Base-by-base conservation (phyloP, 495 filamentous ascomycete genomes). In the Lophiotrema nucula region DNA sequence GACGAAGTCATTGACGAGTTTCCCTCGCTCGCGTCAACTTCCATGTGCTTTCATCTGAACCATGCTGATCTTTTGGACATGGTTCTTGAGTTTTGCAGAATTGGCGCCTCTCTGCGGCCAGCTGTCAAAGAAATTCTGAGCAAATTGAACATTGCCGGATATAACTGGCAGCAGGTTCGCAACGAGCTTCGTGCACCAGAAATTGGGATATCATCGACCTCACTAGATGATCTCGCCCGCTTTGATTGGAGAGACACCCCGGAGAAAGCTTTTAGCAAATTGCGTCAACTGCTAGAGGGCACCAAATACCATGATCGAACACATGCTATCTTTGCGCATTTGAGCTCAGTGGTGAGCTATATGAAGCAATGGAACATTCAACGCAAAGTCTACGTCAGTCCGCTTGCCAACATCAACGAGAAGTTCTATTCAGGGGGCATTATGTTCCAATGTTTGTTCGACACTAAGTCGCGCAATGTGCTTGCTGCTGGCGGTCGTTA, bases 401-500 rank as follows among this genome's bases (percentile, higher is more conserved):
- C 92, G 4, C 79, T 98, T 12, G 88, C 87, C 61, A 95, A 88
- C 67, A 80, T 92, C 64, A 96, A 97, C 68, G 92, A 96, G 65
- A 88, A 88, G 43, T 96, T 97, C 71, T 98, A 93, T 73, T 77
- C 81, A 33, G 89, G 89, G 8, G 90, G 92, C 31, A 77, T 97
- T 19, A 74, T 97, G 23, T 98, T 98, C 68, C 86, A 95, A 60
- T 97, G 92, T 60, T 71, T 97, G 0, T 91, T 90, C 62, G 95
- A 97, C 71, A 86, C 79, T 52, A 96, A 92, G 70, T 83, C 83
- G 60, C 76, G 80, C 25, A 87, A 93, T 61, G 88, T 97, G 10
- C 90, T 98, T 63, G 93, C 92, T 0, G 93, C 92, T 28, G 93
- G 93, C 45, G 93, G 93, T 24, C 85, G 93, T 24, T 98, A 97